A percentile compares a stretch with the other conserved stretches of the same genome.
Evolutionary conservation across 257 asterid species (phyloP).

Genomic region (Penstemon newberryi): DNA sequence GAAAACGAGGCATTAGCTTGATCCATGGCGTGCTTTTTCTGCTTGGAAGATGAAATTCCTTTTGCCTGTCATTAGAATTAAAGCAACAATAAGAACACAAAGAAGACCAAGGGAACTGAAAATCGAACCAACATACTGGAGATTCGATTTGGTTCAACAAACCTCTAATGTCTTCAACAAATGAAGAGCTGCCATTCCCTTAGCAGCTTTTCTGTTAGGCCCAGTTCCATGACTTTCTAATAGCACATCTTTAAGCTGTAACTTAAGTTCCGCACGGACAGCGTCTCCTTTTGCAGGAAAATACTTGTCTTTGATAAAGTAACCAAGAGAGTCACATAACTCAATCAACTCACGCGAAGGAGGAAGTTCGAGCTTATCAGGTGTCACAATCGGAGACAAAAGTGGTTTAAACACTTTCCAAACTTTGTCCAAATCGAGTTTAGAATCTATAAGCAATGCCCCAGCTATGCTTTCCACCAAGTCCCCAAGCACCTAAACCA

Average conservation of each 20-base stretch:
- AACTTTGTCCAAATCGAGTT: slow-evolving; percentile 63
- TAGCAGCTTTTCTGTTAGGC: slow-evolving; percentile 60
- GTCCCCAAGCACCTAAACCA: slow-evolving; percentile 81
- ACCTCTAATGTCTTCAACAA: slow-evolving; percentile 83
- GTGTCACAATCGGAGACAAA: slow-evolving; percentile 87
- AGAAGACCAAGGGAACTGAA: background rate
- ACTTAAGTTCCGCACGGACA: slow-evolving; percentile 53
- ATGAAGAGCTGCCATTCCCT: slow-evolving; percentile 77
- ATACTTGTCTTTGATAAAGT: slow-evolving; percentile 46
- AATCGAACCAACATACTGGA: no score
- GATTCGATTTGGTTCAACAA: background rate
- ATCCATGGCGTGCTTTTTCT: slow-evolving; percentile 37
- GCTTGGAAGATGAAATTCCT: slow-evolving; percentile 62
- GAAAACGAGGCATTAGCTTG: slow-evolving; percentile 27
- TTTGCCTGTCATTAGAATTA: slow-evolving; percentile 45
- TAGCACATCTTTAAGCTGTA: slow-evolving; percentile 68
- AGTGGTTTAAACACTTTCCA: slow-evolving; percentile 80
- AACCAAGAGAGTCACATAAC: slow-evolving; percentile 83
- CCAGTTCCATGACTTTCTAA: slow-evolving; percentile 65
- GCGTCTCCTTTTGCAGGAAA: slow-evolving; percentile 43
- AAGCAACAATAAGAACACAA: slow-evolving; percentile 7
- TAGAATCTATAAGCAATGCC: slow-evolving; percentile 82
- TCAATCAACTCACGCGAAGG: slow-evolving; percentile 84
- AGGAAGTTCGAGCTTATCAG: slow-evolving; percentile 80
- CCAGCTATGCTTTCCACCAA: slow-evolving; percentile 94